These are phyloP conservation scores for Fusarium armeniacum DNA, from an alignment of 2,329 filamentous ascomycete species.

Conservation along the genomic window DNA sequence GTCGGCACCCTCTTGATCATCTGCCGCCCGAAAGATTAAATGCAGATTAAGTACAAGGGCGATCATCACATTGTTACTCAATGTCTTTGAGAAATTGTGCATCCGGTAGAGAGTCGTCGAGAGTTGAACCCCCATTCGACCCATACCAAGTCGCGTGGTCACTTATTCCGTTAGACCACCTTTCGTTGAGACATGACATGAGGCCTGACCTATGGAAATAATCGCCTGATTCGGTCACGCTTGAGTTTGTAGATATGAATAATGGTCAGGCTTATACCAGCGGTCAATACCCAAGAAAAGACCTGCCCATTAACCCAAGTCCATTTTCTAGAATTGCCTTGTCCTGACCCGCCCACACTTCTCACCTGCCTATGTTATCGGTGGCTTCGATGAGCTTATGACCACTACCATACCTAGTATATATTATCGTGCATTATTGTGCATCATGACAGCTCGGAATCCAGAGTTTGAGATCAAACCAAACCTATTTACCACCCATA, in stretches of 20 bases:
- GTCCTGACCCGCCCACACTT: neutral
- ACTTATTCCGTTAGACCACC: neutral
- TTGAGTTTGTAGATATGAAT: neutral
- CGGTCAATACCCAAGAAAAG: neutral
- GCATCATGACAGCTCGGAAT: no score
- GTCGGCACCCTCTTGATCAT: constrained; percentile 24
- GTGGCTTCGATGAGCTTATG: neutral
- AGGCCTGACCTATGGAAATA: constrained; percentile 13
- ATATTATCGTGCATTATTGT: neutral
- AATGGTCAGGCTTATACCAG: neutral
- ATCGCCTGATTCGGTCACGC: constrained; percentile 38
- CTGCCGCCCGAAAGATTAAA: constrained; percentile 8
- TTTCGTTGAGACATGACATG: constrained; percentile 21
- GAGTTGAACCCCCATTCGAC: neutral
- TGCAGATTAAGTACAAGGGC: neutral
- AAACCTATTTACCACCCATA: neutral
- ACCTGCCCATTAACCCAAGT: neutral
- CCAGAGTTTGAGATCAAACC: neutral
- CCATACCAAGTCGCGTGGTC: constrained; percentile 28
- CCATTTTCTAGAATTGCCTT: neutral
- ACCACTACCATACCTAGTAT: neutral
- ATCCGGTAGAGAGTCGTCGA: neutral
- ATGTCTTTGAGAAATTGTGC: constrained; percentile 11
- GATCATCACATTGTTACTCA: neutral
- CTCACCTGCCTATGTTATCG: no score